These are phyloP conservation scores for Chlorella sp. DNA, from an alignment of 139 green algal species.

Conservation along the genomic window DNA sequence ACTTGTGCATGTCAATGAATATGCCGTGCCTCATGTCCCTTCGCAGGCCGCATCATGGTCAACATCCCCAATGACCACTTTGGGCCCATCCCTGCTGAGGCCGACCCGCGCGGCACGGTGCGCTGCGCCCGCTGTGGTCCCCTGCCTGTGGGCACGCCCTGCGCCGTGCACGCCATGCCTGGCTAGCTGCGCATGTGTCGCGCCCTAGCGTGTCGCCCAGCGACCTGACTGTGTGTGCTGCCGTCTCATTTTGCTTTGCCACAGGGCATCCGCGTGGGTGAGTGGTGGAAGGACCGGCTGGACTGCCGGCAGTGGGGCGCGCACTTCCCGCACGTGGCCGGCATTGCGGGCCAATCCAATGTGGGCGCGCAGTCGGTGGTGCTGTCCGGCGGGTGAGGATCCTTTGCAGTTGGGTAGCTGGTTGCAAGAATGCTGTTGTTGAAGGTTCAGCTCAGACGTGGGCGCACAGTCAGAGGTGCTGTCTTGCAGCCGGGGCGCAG, in stretches of 20 bases:
- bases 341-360: constrained; percentile 91
- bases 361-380: constrained; percentile 83
- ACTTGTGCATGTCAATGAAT: too few relatives aligned
- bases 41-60: constrained; percentile 89
- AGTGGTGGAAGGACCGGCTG: constrained; percentile 91
- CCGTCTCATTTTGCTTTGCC: background rate
- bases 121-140: background rate
- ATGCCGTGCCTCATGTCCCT: too few relatives aligned
- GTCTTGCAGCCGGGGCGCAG: background rate
- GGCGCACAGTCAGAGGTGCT: background rate
- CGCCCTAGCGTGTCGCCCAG: too few relatives aligned
- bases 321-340: constrained; percentile 96
- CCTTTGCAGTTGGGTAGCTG: background rate
- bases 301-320: constrained; percentile 95
- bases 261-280: constrained; percentile 69
- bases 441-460: too few relatives aligned
- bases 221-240: background rate
- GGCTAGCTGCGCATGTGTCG: too few relatives aligned
- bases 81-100: constrained; percentile 90
- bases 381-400: constrained; percentile 66
- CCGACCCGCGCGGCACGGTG: constrained; percentile 80
- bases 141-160: too few relatives aligned
- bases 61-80: constrained; percentile 90
- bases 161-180: too few relatives aligned
- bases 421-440: too few relatives aligned